A percentile compares a stretch with the other conserved stretches of the same genome.
Evolutionary conservation across 805 yeast species (phyloP).

Genomic region (Metschnikowia amazonensis): DNA sequence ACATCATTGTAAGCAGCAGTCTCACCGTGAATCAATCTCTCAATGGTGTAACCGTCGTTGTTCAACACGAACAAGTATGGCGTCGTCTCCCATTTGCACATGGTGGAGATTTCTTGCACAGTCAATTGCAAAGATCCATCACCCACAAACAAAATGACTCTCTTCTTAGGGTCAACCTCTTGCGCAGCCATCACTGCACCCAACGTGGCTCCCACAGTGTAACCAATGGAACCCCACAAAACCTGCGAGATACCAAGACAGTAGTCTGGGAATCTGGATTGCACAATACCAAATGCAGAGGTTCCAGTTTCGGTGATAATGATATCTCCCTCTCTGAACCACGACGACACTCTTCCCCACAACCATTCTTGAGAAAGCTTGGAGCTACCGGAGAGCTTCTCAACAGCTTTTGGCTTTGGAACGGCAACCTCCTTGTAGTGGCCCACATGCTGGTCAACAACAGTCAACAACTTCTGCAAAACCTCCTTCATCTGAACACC

Average conservation of each 20-base stretch:
- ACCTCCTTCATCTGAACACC: slow-evolving; percentile 65
- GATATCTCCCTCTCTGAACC: slow-evolving; percentile 28
- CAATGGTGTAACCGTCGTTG: slow-evolving; percentile 40
- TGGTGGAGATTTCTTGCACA: slow-evolving; percentile 38
- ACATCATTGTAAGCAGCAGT: slow-evolving; percentile 36
- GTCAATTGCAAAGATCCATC: slow-evolving; percentile 42
- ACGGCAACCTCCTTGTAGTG: slow-evolving; percentile 51
- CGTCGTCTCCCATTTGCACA: slow-evolving; percentile 33
- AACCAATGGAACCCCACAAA: slow-evolving; percentile 29
- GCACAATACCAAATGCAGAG: slow-evolving; percentile 27
- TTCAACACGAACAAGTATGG: slow-evolving; percentile 39
- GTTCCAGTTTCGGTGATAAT: slow-evolving; percentile 29
- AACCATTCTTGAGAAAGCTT: slow-evolving; percentile 25
- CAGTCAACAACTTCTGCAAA: slow-evolving; percentile 25
- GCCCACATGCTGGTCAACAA: slow-evolving; percentile 38
- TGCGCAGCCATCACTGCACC: slow-evolving; percentile 29
- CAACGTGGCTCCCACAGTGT: slow-evolving; percentile 27
- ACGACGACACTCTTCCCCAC: slow-evolving; percentile 23
- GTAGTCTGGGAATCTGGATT: slow-evolving; percentile 24
- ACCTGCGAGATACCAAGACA: slow-evolving; percentile 26
- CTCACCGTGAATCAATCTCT: slow-evolving; percentile 38
- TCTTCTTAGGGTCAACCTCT: slow-evolving; percentile 25
- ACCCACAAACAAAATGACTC: slow-evolving; percentile 40
- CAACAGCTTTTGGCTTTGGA: slow-evolving; percentile 48
- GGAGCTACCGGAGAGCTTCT: slow-evolving; percentile 37